Base-by-base conservation (phyloP, 1,284 basidiomycete genomes). In the Apiotrichum veenhuisii region DNA sequence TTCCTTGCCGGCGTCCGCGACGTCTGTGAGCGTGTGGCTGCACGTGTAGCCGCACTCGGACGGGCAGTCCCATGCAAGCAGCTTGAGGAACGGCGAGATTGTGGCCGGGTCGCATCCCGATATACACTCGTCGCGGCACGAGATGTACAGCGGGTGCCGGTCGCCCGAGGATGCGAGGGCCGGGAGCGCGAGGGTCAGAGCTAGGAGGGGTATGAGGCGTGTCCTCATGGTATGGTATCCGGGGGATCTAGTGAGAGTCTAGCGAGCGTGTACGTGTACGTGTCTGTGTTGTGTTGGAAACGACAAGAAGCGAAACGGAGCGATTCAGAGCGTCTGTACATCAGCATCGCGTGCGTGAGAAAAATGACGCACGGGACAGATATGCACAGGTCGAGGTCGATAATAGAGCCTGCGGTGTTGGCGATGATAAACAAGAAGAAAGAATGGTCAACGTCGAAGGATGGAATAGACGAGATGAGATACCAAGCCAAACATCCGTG, bases 1-100 rank as follows among this genome's bases (percentile, higher is more conserved):
- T 34, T 56, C 48, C 18, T 26, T 25, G 38, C 76, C 64, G 58
- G 71, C 17, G 78, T 72, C 81, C 4, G 85, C 69, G 25, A 85
- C 84, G 23, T 81, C 76, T 17, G 92, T 96, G 54, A 95, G 81
- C 50, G 80, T 75, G 69, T 96, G 92, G 81, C 88, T 89, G 78
- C 95, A 98, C 20, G 78, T 77, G 71, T 98, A 98, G 70, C 85
- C 85, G 82, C 94, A 98, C 74, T 97, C 83, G 67, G 91, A 90
- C 15, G 76, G 68, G 77, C 94, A 97, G 20, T 87, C 84, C 95
- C 83, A 85, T 17, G 75, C 69, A 3, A 80, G 79, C 14, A 77
- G 58, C 10, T 79, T 67, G 4, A 82, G 77, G 30, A 78, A 67
- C 82, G 88, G 62, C 72, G 82, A 61, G 81, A 88, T 63, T 46